Base-by-base conservation (phyloP, 257 asterid genomes). In the Primulina eburnea region DNA sequence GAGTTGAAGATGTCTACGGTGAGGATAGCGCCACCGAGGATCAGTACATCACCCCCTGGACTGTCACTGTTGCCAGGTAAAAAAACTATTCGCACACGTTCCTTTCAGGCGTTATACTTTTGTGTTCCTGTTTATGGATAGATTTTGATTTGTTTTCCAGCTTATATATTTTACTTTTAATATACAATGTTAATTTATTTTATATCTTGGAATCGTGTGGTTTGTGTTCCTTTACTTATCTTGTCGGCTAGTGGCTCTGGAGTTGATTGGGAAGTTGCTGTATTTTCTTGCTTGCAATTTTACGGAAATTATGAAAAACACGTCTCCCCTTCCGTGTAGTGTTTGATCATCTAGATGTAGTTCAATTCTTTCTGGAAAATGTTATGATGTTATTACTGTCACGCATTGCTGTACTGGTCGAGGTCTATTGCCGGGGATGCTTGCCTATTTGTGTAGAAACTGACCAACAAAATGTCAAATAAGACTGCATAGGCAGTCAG, bases 21-120 rank as follows among this genome's bases (percentile, higher is more conserved):
- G 95, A 88, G 84, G 95, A 88, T 84, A 84, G 79, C 69, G 95
- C 95, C 85, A 84, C 90, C 16, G 92, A 88, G 82, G 89, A 86
- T 80, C 92, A 82, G 75, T 77, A 72, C 37, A 81, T 86, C 75
- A 88, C 92, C 34, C 95, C 95, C 7, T 88, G 95, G 95, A 82
- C 88, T 63, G 85, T 82, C 78, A 70, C 86, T 47, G 91, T 88
- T 72, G 95, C 95, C 72, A 88, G 95, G 95, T 86, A 77, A 24
- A 14, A 14, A 77, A 6, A 32, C n/a, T 43, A 11, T 43, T 12
- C 7, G 2, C 4, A 34, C 38, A 34, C 47, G n/a, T 5, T 12
- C 53, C 53, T 10, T 40, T 40, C 16, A 40, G 50, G 50, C 16
- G 24, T 14, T 29, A 14, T 29, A 6, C 5, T 43, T 43, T 34